phyloP scores from a whole-genome alignment of 305 asterid species.

The Fraxinus xanthoxyloides region DNA sequence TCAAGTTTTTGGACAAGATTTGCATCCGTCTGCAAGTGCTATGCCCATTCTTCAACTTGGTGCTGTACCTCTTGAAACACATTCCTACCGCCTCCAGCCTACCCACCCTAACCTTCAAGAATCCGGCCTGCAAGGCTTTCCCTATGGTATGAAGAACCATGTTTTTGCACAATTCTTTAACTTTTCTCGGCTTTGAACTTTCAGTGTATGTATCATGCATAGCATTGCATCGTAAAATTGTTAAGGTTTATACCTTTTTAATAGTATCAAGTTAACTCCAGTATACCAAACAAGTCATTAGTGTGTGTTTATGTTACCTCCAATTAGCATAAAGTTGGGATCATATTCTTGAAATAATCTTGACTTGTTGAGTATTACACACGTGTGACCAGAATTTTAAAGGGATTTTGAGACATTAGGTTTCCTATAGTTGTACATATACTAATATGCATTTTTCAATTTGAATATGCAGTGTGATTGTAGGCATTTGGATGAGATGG shows the following conservation, averaged over 20 bases:
- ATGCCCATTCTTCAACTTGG: slow-evolving; percentile 42
- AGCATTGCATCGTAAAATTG: neutral
- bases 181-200: neutral
- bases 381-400: neutral
- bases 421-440: neutral
- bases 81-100: slow-evolving; percentile 55
- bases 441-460: neutral
- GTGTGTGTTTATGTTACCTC: neutral
- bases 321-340: neutral
- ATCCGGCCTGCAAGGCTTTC: slow-evolving; percentile 10
- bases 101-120: slow-evolving; percentile 74
- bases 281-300: neutral
- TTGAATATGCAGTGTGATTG: slow-evolving; percentile 2
- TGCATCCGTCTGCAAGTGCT: slow-evolving; percentile 1
- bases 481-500: neutral
- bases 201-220: neutral
- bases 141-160: slow-evolving; percentile 12
- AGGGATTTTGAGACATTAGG: neutral
- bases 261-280: neutral
- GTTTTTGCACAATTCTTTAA: neutral
- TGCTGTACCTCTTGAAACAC: slow-evolving; percentile 32
- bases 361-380: neutral
- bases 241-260: neutral
- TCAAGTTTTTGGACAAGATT: slow-evolving; percentile 57
- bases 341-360: neutral